Conservation (phyloP, 768 basidiomycete species). For the Hygrocybe punicea region DNA sequence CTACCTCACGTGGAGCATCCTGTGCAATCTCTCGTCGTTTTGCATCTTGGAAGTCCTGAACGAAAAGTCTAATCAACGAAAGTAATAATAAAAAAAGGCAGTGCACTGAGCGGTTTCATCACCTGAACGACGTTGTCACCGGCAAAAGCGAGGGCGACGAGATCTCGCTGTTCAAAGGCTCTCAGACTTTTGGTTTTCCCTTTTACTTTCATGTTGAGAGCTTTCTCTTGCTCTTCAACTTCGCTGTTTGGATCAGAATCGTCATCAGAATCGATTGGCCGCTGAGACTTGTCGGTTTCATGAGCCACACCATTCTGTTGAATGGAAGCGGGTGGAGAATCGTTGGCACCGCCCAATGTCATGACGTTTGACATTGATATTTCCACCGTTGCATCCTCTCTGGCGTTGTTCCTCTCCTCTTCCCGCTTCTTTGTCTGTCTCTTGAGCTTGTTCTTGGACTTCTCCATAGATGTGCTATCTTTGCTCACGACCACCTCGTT, state of each 20-base stretch:
- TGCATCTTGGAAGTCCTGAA: constrained; percentile 78
- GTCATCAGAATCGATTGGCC: constrained; percentile 48
- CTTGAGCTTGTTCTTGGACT: constrained; percentile 71
- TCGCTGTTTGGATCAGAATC: constrained; percentile 63
- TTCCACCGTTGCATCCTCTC: constrained; percentile 77
- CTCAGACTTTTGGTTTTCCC: constrained; percentile 46
- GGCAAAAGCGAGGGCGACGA: constrained; percentile 93
- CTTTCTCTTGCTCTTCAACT: constrained; percentile 64
- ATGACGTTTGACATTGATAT: constrained; percentile 60
- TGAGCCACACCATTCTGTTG: constrained; percentile 38
- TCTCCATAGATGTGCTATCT: constrained; percentile 54
- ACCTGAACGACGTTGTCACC: constrained; percentile 95
- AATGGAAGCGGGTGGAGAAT: not conserved
- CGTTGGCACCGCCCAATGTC: constrained; percentile 24
- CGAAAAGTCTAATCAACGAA: not conserved
- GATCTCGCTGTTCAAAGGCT: constrained; percentile 85
- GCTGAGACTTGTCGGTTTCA: constrained; percentile 49
- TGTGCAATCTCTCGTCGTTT: constrained; percentile 79
- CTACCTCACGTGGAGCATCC: constrained; percentile 84
- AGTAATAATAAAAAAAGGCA: not conserved
- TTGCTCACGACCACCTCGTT: constrained; percentile 74
- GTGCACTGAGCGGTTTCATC: constrained; percentile 20
- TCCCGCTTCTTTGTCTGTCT: constrained; percentile 57
- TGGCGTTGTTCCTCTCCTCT: constrained; percentile 55
- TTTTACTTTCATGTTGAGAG: constrained; percentile 41